A percentile compares a stretch with the other conserved stretches of the same genome.
These are phyloP conservation scores for Phaeomoniella chlamydospora DNA, from an alignment of 2,329 filamentous ascomycete species.

Conservation along the genomic window DNA sequence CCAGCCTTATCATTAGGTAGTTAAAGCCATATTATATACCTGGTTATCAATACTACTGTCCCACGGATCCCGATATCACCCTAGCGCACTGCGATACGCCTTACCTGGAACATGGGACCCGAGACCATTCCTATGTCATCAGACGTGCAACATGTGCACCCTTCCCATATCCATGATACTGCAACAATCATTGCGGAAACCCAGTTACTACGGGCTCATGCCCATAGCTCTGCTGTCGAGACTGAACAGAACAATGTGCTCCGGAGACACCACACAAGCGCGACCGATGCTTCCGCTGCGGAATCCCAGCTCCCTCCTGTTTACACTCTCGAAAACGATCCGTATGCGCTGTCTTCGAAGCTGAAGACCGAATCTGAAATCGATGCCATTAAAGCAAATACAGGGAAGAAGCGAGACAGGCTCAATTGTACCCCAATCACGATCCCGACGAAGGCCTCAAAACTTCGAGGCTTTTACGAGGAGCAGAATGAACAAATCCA, in stretches of 20 bases:
- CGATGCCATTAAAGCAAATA: constrained; percentile 64
- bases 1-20: too few relatives aligned
- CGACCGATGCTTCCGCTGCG: constrained; percentile 8
- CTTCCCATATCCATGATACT: background rate
- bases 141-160: background rate
- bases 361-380: constrained; percentile 70
- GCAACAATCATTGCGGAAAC: background rate
- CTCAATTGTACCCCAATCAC: constrained; percentile 23
- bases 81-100: too few relatives aligned
- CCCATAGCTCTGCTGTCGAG: background rate
- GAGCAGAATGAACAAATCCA: constrained; percentile 89
- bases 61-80: too few relatives aligned
- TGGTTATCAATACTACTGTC: too few relatives aligned
- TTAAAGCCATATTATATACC: too few relatives aligned
- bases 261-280: background rate
- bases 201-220: background rate
- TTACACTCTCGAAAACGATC: constrained; percentile 56
- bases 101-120: too few relatives aligned
- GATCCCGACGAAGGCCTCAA: constrained; percentile 25
- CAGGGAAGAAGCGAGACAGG: constrained; percentile 56
- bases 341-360: constrained; percentile 61
- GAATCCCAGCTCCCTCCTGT: constrained; percentile 35
- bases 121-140: background rate
- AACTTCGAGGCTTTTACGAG: constrained; percentile 71
- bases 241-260: background rate